Evolutionary conservation across 208 protist genomes (phyloP), one percentile per base, ranked within the genome.

Genomic region (Trypanosoma boissoni): DNA sequence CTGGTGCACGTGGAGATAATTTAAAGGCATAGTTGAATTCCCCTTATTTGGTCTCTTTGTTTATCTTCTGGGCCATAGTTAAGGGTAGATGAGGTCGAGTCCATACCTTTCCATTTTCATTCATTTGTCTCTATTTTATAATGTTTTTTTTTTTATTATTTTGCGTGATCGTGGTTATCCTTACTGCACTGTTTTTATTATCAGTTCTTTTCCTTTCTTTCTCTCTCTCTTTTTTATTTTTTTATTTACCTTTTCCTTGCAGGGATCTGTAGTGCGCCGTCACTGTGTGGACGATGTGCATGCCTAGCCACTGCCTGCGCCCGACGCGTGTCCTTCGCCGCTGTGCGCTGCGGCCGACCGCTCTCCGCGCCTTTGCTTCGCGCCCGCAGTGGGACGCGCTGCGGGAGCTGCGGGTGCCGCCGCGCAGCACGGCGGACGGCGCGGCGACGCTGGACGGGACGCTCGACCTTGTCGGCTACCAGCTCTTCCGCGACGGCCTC

Each of bases 401-500:
- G 61, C 82, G 78, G 23, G 72, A 87, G 46, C 61, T 95, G 0
- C 58, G 81, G 21, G 70, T 95, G 0, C 72, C 74, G 0, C 58
- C 75, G 49, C 56, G 75, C n/a, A 70, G 75, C 43, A 92, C 85
- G 0, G 76, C 86, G 41, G 76, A 68, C 20, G 83, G 73, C 41
- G 76, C 83, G 41, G 56, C 78, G 1, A 95, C 88, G 8, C 76
- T 95, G 8, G 88, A 95, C 50, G 80, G 80, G 42, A 92, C 85
- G 23, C 60, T 95, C 3, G 88, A 95, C 53, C 60, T 84, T 8
- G 69, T 91, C 18, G 88, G 80, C 43, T 95, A 95, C 56, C 88
- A 95, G 66, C 71, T 95, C 36, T 92, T 85, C 34, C 80, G 76
- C 37, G 88, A 95, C 44, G 85, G 85, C 1, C 58, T 95, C 18